A percentile compares a stretch with the other conserved stretches of the same genome.
phyloP scores from a whole-genome alignment of 2,329 filamentous ascomycete species.

The Botryotinia narcissicola region DNA sequence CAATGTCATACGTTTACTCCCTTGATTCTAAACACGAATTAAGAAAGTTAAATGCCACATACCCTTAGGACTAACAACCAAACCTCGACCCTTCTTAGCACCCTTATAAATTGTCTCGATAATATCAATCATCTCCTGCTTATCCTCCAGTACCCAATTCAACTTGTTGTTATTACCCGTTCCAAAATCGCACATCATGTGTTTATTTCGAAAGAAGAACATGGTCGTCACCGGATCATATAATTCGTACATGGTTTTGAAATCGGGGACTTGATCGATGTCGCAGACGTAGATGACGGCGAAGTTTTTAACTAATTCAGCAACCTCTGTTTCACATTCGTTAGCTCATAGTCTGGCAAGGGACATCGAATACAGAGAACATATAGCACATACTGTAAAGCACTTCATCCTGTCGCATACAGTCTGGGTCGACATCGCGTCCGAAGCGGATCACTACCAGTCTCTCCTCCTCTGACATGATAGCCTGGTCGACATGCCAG shows the following conservation, averaged over 20 bases:
- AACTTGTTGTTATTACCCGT: conserved; percentile 99
- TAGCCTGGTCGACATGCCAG: conserved; percentile 98
- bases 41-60: background rate
- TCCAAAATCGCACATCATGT: conserved; percentile 98
- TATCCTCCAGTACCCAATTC: conserved; percentile 95
- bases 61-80: conserved; percentile 92
- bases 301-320: conserved; percentile 91
- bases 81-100: conserved; percentile 95
- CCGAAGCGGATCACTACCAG: conserved; percentile 93
- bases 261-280: conserved; percentile 85
- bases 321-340: conserved; percentile 53
- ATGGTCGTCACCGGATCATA: conserved; percentile 94
- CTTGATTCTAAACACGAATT: background rate
- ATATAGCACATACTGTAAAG: conserved; percentile 62
- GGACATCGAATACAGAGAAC: no score
- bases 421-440: conserved; percentile 78
- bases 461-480: conserved; percentile 83
- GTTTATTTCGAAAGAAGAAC: conserved; percentile 98
- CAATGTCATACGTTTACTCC: no score
- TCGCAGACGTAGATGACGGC: conserved; percentile 93
- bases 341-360: background rate
- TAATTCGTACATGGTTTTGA: conserved; percentile 92
- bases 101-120: conserved; percentile 97
- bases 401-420: conserved; percentile 83
- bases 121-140: conserved; percentile 98